Percentiles rank a stretch among this genome's conserved stretches.
Evolutionary conservation across 1,139 yeast genomes (phyloP).

Genomic region (Geotrichum macrosporum): DNA sequence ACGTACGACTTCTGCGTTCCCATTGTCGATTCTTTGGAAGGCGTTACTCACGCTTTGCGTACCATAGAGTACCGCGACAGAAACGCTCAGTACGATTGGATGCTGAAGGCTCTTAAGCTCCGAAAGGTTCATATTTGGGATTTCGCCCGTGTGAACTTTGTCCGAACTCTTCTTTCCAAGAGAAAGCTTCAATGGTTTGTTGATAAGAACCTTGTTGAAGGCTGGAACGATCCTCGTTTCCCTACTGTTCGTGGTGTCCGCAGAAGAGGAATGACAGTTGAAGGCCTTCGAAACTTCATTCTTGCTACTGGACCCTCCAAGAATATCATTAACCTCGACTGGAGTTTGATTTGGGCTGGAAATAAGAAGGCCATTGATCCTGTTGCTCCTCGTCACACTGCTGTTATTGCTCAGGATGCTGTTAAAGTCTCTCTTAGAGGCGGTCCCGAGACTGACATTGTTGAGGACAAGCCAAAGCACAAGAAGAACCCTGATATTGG

Average conservation of each 20-base stretch:
- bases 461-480: constrained; percentile 84
- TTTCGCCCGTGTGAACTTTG: constrained; percentile 92
- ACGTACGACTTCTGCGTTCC: constrained; percentile 98
- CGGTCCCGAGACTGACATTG: constrained; percentile 57
- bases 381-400: constrained; percentile 90
- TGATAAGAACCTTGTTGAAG: constrained; percentile 74
- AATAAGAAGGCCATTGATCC: constrained; percentile 97
- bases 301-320: constrained; percentile 95
- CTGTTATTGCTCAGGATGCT: constrained; percentile 57
- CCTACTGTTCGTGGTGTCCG: constrained; percentile 98
- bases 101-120: constrained; percentile 69
- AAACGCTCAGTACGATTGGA: constrained; percentile 96
- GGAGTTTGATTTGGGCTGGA: constrained; percentile 96
- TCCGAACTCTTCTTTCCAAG: constrained; percentile 89
- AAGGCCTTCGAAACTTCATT: constrained; percentile 89
- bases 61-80: constrained; percentile 98
- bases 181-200: constrained; percentile 98
- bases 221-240: constrained; percentile 99
- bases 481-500: constrained; percentile 95
- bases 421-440: constrained; percentile 49
- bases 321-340: constrained; percentile 91
- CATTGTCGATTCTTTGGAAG: constrained; percentile 88
- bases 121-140: constrained; percentile 97
- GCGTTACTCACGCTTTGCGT: constrained; percentile 95
- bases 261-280: constrained; percentile 99